Base-by-base conservation (phyloP, 2,329 filamentous ascomycete species). In the Cladosporium sp. region DNA sequence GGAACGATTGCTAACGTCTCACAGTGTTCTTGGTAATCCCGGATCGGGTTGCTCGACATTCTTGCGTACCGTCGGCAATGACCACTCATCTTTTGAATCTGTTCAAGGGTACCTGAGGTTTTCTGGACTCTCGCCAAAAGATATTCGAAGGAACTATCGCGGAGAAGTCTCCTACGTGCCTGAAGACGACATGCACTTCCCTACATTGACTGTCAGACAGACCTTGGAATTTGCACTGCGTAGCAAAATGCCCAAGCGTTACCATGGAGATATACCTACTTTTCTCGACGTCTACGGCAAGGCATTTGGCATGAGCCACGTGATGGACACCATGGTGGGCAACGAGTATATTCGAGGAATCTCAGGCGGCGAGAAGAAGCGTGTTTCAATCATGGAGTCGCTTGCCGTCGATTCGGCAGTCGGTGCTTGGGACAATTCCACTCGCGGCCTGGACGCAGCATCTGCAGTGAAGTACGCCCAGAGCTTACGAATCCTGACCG, bases 101-200 rank as follows among this genome's bases (percentile, higher is more conserved):
- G 16, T 36, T 4, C 33, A 36, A 36, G 33, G 33, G 5, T 36
- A 15, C 16, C 33, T 36, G 16, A 5, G 33, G 7, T 36, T 36
- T 12, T 36, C 33, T 5, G 33, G 33, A 5, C 33, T 36, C 33
- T 36, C 33, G 7, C n/a, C 33, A 36, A 18, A 12, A 4, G 22
- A 27, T 27, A 9, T 27, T 9, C 22, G 22, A 27, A 4, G 22
- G 9, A 27, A 9, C 4, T 94, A 88, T 66, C 79, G 88, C 22
- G 88, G 88, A 42, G 88, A 95, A 69, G 84, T 86, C 0, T 83
- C 92, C 6, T 94, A 94, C 72, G 91, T 89, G 61, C 83, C 86
- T 58, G 87, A 92, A 65, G 88, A 94, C 57, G 90, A 95, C 58
- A 77, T 91, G 19, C 89, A 95, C 59, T 84, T 90, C 59, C 80